Evolutionary conservation across 495 filamentous ascomycete genomes (phyloP).

Genomic region (Penicillium coprophilum): DNA sequence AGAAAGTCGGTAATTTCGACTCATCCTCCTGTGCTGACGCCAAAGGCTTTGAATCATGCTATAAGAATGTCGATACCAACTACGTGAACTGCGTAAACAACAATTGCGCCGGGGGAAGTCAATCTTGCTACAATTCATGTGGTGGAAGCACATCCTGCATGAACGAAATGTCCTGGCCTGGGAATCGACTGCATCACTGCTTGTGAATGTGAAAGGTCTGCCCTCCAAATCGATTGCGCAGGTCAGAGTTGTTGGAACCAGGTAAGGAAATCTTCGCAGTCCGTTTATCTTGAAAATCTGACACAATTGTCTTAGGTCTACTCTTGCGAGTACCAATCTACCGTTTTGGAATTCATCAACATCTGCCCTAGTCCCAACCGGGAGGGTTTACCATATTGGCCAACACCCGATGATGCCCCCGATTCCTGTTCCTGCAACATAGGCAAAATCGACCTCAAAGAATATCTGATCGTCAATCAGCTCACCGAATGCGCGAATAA

Average conservation of each 20-base stretch:
- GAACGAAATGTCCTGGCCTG: constrained; percentile 14
- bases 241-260: constrained; percentile 28
- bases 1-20: constrained; percentile 18
- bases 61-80: constrained; percentile 10
- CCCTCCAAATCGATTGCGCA: constrained; percentile 22
- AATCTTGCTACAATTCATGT: constrained; percentile 16
- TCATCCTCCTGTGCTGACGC: constrained; percentile 22
- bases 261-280: constrained; percentile 6
- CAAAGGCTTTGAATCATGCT: constrained; percentile 18
- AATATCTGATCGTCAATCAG: background rate
- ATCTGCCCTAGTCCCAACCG: constrained; percentile 9
- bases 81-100: constrained; percentile 20
- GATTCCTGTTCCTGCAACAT: constrained; percentile 30
- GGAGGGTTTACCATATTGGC: constrained; percentile 25
- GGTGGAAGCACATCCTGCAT: constrained; percentile 17
- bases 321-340: constrained; percentile 30
- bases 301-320: constrained; percentile 19
- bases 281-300: background rate
- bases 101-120: constrained; percentile 16
- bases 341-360: constrained; percentile 12
- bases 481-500: constrained; percentile 11
- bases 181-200: constrained; percentile 22
- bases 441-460: constrained; percentile 13
- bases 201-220: constrained; percentile 15
- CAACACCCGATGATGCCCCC: constrained; percentile 23